phyloP scores from a whole-genome alignment of 306 rosid species.

The Styphnolobium japonicum region DNA sequence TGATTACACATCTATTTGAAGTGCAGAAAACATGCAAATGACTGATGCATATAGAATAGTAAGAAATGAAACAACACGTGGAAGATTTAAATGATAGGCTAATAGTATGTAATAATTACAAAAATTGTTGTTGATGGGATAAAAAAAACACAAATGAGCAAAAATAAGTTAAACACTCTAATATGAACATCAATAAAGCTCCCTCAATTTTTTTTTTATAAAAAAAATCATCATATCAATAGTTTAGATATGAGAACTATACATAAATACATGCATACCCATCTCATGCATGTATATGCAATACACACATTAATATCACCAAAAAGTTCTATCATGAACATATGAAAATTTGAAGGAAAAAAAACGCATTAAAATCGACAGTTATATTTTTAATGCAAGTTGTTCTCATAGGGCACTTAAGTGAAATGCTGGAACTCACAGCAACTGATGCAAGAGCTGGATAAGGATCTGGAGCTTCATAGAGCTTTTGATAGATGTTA shows the following conservation, averaged over 20 bases:
- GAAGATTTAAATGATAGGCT: neutral
- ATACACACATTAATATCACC: neutral
- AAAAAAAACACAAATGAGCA: neutral
- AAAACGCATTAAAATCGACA: neutral
- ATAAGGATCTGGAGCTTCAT: constrained; percentile 98
- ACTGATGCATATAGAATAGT: neutral
- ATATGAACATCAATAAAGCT: neutral
- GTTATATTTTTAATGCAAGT: neutral
- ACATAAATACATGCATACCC: too few relatives aligned
- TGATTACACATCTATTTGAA: neutral
- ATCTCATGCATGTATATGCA: neutral
- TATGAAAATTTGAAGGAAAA: neutral
- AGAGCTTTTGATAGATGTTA: constrained; percentile 89
- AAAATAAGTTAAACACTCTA: neutral
- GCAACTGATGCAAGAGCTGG: constrained; percentile 87
- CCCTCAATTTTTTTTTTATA: neutral
- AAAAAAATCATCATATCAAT: neutral
- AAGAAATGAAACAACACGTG: neutral
- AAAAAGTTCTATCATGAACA: neutral
- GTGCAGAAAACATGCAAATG: neutral
- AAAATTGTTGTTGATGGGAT: neutral
- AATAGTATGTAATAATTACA: neutral
- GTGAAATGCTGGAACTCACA: constrained; percentile 54
- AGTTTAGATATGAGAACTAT: neutral
- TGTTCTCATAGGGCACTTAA: neutral